Evolutionary conservation across 768 basidiomycete genomes (phyloP).

Genomic region (Phanerochaete sordida): DNA sequence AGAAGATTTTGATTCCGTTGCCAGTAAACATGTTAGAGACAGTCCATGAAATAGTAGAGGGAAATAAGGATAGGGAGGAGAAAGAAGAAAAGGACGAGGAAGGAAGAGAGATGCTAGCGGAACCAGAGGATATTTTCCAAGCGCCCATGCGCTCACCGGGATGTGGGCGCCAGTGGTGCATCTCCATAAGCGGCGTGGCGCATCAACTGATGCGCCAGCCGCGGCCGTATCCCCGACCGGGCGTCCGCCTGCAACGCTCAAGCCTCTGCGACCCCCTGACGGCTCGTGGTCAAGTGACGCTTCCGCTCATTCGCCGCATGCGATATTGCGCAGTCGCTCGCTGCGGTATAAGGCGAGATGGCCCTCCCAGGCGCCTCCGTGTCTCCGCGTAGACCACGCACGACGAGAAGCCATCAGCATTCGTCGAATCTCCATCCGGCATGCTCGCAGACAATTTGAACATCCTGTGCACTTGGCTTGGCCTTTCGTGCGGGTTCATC

Average conservation of each 20-base stretch:
- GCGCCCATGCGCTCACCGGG: neutral
- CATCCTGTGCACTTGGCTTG: neutral
- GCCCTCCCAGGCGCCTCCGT: no score
- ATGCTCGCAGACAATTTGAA: neutral
- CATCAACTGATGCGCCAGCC: neutral
- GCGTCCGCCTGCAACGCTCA: no score
- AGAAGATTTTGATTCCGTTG: constrained; percentile 55
- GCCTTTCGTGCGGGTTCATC: neutral
- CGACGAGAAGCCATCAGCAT: no score
- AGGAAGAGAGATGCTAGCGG: neutral
- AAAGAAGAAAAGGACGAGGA: constrained; percentile 11
- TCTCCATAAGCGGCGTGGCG: neutral
- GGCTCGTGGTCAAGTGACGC: no score
- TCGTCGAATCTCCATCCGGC: no score
- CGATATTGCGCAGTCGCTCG: no score
- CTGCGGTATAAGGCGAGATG: no score
- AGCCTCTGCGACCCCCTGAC: no score
- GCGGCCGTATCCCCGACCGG: no score
- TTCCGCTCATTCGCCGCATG: no score
- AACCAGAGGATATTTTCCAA: constrained; percentile 10
- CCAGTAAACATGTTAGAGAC: constrained; percentile 46
- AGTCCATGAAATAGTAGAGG: constrained; percentile 25
- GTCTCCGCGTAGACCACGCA: no score
- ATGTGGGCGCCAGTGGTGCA: neutral
- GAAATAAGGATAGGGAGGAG: constrained; percentile 26